Evolutionary conservation across 106 monocot species (phyloP).

Genomic region (Vanilla planifolia): DNA sequence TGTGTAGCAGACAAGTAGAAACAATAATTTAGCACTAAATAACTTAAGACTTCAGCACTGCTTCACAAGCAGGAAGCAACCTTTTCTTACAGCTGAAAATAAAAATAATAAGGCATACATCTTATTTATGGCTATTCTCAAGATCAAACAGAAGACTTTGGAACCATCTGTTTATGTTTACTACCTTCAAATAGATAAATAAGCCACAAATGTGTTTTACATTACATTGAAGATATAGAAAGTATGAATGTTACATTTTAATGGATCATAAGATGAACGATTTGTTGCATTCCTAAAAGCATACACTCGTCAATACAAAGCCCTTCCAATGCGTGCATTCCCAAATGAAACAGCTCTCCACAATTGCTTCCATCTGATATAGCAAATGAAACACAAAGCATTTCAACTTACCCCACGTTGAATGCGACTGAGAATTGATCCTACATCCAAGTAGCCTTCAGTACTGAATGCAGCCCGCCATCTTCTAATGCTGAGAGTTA

Average conservation of each 20-base stretch:
- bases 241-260: background rate
- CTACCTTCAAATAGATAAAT: no score
- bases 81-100: no score
- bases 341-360: background rate
- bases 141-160: no score
- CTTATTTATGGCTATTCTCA: no score
- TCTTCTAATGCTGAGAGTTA: constrained; percentile 48
- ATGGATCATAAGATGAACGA: no score
- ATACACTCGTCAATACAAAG: background rate
- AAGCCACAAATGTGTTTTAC: background rate
- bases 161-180: no score
- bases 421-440: constrained; percentile 33
- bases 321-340: background rate
- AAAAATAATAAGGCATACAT: no score
- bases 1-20: no score
- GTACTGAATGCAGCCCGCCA: constrained; percentile 55
- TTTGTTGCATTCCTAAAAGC: background rate
- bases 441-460: constrained; percentile 59
- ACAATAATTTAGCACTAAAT: no score
- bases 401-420: constrained; percentile 39
- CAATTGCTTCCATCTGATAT: background rate
- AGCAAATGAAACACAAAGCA: constrained; percentile 1
- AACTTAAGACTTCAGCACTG: no score
- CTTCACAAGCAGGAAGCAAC: no score
- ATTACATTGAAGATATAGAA: no score